Evolutionary conservation across 2,329 filamentous ascomycete species (phyloP), one percentile per base, ranked within the genome.

Genomic region (Trematosphaeria pertusa): DNA sequence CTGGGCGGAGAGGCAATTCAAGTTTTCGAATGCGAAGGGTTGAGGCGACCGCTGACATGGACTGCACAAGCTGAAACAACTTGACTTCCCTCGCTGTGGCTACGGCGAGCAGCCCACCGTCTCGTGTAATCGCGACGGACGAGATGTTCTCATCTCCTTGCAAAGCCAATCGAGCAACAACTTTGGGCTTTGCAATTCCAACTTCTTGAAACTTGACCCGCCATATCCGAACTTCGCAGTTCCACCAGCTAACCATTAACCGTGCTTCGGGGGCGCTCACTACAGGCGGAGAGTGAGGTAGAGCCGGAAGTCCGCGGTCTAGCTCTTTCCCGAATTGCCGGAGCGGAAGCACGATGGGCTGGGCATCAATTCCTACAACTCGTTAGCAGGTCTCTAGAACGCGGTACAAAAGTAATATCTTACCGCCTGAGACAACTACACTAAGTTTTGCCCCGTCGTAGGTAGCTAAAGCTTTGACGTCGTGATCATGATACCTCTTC

Each of bases 401-500:
- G 46, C n/a, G n/a, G 43, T 34, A 22, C 9, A 17, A 17, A 17
- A 33, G 21, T 10, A 48, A 22, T 11, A 22, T 20, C 80, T 73
- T 78, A 89, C 91, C 94, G 82, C 94, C 94, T 54, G 93, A 95
- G 12, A 96, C 89, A 9, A 96, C 80, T 44, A 97, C 85, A 64
- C 91, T 97, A 65, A 96, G 83, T 38, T 85, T 85, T 39, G 83
- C 86, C 41, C 87, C 87, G 71, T 99, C 94, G 56, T 93, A 97
- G 0, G 89, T 86, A 24, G 91, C 89, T 84, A 97, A 89, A 1
- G 91, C 84, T 76, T 97, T 97, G 62, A 97, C 91, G 75, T 99
- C 94, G 71, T 97, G 92, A 35, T 87, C 85, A 67, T 99, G 94
- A 66, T 93, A 92, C 65, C 91, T 82, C 57, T 89, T 83, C 66